Base-by-base conservation (phyloP, 108 stramenopile genomes). In the Fragilariopsis cylindrus region DNA sequence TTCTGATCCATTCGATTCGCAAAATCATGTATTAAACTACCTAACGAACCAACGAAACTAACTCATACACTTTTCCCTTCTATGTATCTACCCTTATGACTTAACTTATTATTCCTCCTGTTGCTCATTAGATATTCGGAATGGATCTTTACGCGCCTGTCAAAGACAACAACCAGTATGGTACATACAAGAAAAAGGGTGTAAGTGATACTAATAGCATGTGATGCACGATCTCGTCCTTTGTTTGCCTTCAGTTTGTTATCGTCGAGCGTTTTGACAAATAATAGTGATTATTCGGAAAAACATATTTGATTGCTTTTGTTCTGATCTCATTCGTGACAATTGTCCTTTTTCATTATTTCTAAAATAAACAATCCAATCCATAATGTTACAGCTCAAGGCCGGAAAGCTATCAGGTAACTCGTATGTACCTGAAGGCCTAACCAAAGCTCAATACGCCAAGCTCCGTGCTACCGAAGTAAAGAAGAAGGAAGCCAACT, bases 371-470 rank as follows among this genome's bases (percentile, higher is more conserved):
- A 30, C 30, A 30, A 30, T 30, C 30, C 30, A 30, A 30, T 30
- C 30, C 30, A 30, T 30, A 30, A 30, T 30, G 2, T 30, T 58
- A 52, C 57, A 82, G 76, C 18, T 87, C 58, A 84, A 63, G 50
- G 56, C 67, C 41, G 89, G 81, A 48, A 82, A 82, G 54, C 80
- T 89, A 74, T 82, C 82, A 2, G 75, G 81, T 19, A 87, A 70
- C 50, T 90, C 89, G 12, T 94, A 94, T 72, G 82, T 94, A 70
- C 93, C 93, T 40, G 46, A 80, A 4, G 93, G 93, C 7, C 74
- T 94, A 47, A 88, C 85, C 63, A 84, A 75, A 60, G 84, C 81
- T 2, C 75, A 94, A 71, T 94, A 90, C 85, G 76, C 85, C 30
- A 81, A 82, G 71, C 81, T 90, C 70, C 93, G 93, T 65, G 76